phyloP scores from a whole-genome alignment of 768 basidiomycete genomes.

The Suillus variegatus region DNA sequence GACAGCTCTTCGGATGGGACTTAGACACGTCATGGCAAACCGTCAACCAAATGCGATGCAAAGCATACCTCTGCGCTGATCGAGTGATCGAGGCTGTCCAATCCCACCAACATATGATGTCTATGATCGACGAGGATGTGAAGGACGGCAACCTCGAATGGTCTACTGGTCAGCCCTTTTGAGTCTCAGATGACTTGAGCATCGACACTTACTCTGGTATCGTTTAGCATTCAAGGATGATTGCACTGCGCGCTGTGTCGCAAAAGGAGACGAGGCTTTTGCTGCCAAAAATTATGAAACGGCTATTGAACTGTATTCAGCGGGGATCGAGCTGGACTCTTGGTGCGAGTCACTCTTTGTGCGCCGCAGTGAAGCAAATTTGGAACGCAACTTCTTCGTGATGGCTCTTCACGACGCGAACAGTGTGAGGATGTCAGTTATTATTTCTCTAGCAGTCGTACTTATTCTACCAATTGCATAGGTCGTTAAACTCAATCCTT shows the following conservation, averaged over 20 bases:
- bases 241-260: not conserved
- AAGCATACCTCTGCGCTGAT: not conserved
- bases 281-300: not conserved
- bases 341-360: not conserved
- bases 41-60: not conserved
- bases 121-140: not conserved
- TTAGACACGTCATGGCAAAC: not conserved
- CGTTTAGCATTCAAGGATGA: not conserved
- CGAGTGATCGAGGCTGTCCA: not conserved
- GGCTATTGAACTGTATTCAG: constrained; percentile 2
- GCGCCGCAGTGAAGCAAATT: not conserved
- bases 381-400: not conserved
- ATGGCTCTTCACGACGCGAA: not conserved
- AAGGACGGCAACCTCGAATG: not conserved
- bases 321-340: not conserved
- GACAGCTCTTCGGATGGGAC: constrained; percentile 1
- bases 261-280: not conserved
- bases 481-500: not conserved
- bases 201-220: not conserved
- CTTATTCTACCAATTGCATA: not conserved
- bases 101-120: not conserved
- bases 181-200: not conserved
- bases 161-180: not conserved
- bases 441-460: too few species aligned
- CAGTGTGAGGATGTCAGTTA: not conserved